Evolutionary conservation across 148 eudicot species (phyloP).

Genomic region (Euryodendron excelsum): DNA sequence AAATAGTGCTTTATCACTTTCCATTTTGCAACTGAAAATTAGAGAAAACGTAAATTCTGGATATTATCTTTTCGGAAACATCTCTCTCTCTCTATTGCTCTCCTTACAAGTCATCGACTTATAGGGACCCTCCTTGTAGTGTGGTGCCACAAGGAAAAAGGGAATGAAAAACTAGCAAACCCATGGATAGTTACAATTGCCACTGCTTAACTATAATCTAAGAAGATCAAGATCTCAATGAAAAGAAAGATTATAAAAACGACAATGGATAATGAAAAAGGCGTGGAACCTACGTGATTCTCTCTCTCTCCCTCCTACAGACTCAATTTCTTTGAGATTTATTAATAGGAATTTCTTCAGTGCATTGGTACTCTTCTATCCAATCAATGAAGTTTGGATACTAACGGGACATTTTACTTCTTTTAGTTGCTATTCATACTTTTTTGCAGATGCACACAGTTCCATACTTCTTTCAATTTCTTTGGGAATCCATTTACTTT

Average conservation of each 20-base stretch:
- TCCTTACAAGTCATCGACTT: not conserved
- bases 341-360: not conserved
- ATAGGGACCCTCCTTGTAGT: too few species aligned
- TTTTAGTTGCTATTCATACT: not conserved
- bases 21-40: not conserved
- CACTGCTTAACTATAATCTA: conserved; percentile 10
- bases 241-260: too few species aligned
- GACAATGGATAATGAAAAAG: too few species aligned
- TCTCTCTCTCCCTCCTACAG: too few species aligned
- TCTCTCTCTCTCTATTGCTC: not conserved
- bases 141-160: not conserved
- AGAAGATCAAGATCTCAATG: too few species aligned
- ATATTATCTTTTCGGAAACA: not conserved
- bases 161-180: not conserved
- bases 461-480: not conserved
- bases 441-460: too few species aligned
- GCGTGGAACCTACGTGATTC: too few species aligned
- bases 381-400: too few species aligned
- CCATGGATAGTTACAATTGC: not conserved
- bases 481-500: not conserved
- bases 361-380: not conserved
- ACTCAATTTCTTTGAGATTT: not conserved
- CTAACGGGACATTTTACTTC: not conserved
- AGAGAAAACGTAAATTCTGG: not conserved
- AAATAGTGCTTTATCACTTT: not conserved